Percentiles rank a stretch among this genome's conserved stretches.
Conservation (phyloP, 257 asterid species). For the Galeopsis tetrahit region DNA sequence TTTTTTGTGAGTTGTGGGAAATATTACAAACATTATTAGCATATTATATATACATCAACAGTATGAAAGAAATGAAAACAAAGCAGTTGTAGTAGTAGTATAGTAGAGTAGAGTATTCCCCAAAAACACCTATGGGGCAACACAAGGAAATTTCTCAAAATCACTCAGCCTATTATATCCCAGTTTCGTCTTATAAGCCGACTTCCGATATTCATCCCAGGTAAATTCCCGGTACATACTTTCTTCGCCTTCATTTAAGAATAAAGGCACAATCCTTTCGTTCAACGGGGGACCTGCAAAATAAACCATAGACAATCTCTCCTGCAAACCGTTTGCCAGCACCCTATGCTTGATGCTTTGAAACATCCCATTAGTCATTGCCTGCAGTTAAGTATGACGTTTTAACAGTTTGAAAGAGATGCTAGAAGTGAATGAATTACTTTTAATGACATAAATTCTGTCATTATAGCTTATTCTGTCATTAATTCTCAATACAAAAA, state of each 20-base stretch:
- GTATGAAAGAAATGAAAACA: too few species aligned
- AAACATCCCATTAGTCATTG: slow-evolving; percentile 66
- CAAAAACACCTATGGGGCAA: slow-evolving; percentile 14
- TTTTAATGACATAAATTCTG: too few species aligned
- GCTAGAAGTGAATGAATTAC: too few species aligned
- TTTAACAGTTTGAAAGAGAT: too few species aligned
- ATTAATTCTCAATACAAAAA: too few species aligned
- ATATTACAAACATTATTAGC: too few species aligned
- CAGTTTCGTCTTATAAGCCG: slow-evolving; percentile 64
- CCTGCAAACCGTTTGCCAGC: slow-evolving; percentile 39
- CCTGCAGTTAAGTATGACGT: slow-evolving; percentile 36
- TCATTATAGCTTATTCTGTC: too few species aligned
- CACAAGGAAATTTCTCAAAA: slow-evolving; percentile 46
- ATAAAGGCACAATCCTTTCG: slow-evolving; percentile 50
- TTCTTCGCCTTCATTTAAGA: slow-evolving; percentile 62
- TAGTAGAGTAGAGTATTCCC: too few species aligned
- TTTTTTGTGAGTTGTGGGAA: too few species aligned
- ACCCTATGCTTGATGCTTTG: slow-evolving; percentile 73
- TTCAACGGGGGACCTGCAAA: slow-evolving; percentile 68
- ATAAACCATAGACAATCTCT: slow-evolving; percentile 68
- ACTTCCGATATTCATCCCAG: slow-evolving; percentile 68
- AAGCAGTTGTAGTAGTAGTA: too few species aligned
- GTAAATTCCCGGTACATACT: slow-evolving; percentile 68
- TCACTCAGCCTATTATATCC: slow-evolving; percentile 56
- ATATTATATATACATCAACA: too few species aligned